phyloP scores from a whole-genome alignment of 1,284 basidiomycete genomes.

The Cryptococcus amylolentus region DNA sequence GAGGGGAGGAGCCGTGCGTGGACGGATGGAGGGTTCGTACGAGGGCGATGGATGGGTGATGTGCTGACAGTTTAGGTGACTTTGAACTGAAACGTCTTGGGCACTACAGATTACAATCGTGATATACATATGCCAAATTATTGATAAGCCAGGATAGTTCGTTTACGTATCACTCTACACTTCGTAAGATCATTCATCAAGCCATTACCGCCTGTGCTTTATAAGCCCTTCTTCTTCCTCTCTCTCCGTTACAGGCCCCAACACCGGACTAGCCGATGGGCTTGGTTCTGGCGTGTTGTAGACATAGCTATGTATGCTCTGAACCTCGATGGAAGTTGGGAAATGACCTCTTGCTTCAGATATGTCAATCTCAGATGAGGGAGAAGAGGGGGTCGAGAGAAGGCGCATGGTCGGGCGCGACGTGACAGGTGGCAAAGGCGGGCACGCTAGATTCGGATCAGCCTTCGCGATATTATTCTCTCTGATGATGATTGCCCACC shows the following conservation, averaged over 20 bases:
- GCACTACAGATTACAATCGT: not conserved
- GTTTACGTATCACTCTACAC: not conserved
- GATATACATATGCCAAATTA: not conserved
- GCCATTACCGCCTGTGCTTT: not conserved
- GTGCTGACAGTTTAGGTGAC: not conserved
- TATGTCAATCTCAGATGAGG: not conserved
- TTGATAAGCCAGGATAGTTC: not conserved
- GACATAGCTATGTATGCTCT: too few relatives aligned
- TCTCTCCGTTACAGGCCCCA: not conserved
- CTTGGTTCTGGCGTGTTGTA: too few relatives aligned
- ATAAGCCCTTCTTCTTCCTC: not conserved
- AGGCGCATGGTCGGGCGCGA: not conserved
- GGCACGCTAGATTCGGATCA: not conserved
- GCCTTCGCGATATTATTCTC: not conserved
- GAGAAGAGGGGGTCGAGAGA: not conserved
- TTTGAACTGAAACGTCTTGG: not conserved
- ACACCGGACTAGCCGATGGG: too few relatives aligned
- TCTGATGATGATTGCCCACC: not conserved
- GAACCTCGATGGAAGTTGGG: too few relatives aligned
- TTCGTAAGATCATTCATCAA: not conserved
- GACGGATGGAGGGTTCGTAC: not conserved
- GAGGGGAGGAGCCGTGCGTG: not conserved
- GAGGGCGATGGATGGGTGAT: not conserved
- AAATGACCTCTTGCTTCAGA: too few relatives aligned
- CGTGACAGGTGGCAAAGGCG: too few relatives aligned